Percentiles rank a stretch among this genome's conserved stretches.
These are phyloP conservation scores for Stagonosporopsis cucurbitacearum DNA, from an alignment of 2,329 filamentous ascomycete genomes.

Conservation along the genomic window DNA sequence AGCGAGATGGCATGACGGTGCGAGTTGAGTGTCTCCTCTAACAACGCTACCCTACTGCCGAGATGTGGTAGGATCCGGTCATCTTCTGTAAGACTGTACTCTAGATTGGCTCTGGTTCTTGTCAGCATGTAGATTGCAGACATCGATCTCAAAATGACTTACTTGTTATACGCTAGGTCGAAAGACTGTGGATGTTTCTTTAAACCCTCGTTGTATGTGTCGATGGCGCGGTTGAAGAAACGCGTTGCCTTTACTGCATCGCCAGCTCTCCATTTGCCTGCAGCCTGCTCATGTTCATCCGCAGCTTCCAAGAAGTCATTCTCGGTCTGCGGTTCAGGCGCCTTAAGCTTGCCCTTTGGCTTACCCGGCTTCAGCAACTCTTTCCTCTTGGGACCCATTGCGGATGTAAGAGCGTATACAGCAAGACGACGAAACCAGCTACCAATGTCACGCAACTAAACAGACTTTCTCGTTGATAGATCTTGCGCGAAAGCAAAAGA, in stretches of 20 bases:
- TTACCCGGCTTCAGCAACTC: constrained; percentile 40
- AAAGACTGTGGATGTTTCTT: constrained; percentile 66
- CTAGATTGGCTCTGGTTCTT: constrained; percentile 64
- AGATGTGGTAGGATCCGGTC: constrained; percentile 66
- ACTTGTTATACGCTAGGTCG: constrained; percentile 79
- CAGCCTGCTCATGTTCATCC: constrained; percentile 73
- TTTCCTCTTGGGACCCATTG: constrained; percentile 43
- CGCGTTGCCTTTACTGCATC: constrained; percentile 70
- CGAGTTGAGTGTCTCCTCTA: constrained; percentile 67
- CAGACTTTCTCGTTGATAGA: neutral
- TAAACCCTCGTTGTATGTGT: constrained; percentile 70
- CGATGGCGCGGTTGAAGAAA: constrained; percentile 69
- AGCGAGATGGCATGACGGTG: constrained; percentile 67
- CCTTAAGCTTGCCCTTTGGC: constrained; percentile 38
- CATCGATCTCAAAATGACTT: constrained; percentile 32
- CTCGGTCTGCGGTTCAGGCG: constrained; percentile 63
- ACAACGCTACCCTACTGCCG: constrained; percentile 60
- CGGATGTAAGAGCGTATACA: neutral
- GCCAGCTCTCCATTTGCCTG: constrained; percentile 76
- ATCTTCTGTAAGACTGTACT: constrained; percentile 74
- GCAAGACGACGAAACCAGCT: neutral
- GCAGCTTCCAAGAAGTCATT: constrained; percentile 74
- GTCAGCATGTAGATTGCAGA: neutral
- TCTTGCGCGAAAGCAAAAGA: neutral
- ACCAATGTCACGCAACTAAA: neutral